Evolutionary conservation across 2,329 filamentous ascomycete species (phyloP).

Genomic region (Penicillium sp.): DNA sequence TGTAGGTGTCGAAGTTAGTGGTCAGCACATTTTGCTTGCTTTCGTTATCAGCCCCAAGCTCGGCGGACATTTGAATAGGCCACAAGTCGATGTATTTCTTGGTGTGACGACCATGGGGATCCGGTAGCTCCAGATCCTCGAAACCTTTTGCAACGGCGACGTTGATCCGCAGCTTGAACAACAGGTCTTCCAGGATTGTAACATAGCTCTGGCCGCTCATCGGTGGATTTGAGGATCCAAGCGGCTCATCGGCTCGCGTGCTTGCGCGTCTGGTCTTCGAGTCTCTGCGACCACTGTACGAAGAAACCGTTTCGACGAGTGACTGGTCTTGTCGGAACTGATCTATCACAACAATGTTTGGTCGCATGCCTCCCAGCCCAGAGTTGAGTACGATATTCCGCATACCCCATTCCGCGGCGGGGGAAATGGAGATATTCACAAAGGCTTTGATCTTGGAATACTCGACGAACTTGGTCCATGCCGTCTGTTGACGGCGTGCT

Average conservation of each 20-base stretch:
- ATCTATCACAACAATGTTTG: constrained; percentile 81
- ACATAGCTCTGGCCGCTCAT: constrained; percentile 75
- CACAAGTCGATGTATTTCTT: constrained; percentile 86
- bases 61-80: constrained; percentile 92
- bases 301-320: constrained; percentile 58
- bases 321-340: constrained; percentile 67
- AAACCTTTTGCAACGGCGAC: constrained; percentile 84
- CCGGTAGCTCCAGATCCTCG: constrained; percentile 71
- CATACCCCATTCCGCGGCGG: constrained; percentile 80
- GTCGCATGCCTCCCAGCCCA: constrained; percentile 82
- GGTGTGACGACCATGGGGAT: constrained; percentile 56
- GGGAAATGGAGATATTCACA: constrained; percentile 81
- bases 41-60: constrained; percentile 68
- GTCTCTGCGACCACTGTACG: constrained; percentile 35
- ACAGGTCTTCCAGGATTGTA: constrained; percentile 78
- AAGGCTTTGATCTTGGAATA: constrained; percentile 87
- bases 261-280: constrained; percentile 21
- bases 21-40: constrained; percentile 69
- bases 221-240: constrained; percentile 67
- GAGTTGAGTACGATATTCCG: constrained; percentile 80
- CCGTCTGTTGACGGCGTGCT: constrained; percentile 75
- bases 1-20: constrained; percentile 89
- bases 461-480: constrained; percentile 86
- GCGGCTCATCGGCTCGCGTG: constrained; percentile 33
- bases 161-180: constrained; percentile 77